phyloP scores from a whole-genome alignment of 2,329 filamentous ascomycete species.

The Sporothrix schenckii region DNA sequence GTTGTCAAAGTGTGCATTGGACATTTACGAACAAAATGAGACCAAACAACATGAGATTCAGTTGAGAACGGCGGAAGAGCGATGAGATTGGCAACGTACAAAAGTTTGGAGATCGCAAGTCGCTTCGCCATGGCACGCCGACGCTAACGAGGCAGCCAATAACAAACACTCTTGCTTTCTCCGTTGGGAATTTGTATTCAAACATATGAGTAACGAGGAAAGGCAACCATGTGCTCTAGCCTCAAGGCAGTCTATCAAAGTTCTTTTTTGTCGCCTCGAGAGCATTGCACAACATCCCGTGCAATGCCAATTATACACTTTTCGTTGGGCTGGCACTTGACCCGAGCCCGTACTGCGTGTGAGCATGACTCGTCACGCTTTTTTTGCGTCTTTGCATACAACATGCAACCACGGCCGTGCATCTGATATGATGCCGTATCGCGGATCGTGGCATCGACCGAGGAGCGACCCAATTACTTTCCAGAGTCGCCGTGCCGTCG shows the following conservation, averaged over 20 bases:
- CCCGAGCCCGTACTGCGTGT: not conserved
- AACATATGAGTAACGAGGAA: not conserved
- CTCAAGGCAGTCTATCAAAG: not conserved
- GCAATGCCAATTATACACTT: not conserved
- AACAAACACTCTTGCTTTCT: not conserved
- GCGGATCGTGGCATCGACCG: not conserved
- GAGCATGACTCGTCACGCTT: not conserved
- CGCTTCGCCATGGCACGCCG: not conserved
- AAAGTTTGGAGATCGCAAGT: not conserved
- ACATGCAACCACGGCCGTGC: not conserved
- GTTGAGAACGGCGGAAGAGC: not conserved
- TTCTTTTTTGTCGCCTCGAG: not conserved
- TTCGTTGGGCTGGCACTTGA: not conserved
- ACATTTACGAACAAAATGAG: not conserved
- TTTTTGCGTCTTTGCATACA: not conserved
- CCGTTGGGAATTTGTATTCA: not conserved
- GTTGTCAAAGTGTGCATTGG: not conserved
- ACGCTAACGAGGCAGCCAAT: not conserved
- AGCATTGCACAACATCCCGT: not conserved
- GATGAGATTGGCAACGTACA: not conserved
- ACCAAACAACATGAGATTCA: not conserved
- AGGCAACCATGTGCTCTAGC: not conserved
- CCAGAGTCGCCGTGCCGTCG: constrained; percentile 12
- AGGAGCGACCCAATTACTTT: constrained; percentile 22
- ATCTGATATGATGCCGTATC: not conserved